Base-by-base conservation (phyloP, 2,329 filamentous ascomycete genomes). In the Chrysosphaeria jannelii region DNA sequence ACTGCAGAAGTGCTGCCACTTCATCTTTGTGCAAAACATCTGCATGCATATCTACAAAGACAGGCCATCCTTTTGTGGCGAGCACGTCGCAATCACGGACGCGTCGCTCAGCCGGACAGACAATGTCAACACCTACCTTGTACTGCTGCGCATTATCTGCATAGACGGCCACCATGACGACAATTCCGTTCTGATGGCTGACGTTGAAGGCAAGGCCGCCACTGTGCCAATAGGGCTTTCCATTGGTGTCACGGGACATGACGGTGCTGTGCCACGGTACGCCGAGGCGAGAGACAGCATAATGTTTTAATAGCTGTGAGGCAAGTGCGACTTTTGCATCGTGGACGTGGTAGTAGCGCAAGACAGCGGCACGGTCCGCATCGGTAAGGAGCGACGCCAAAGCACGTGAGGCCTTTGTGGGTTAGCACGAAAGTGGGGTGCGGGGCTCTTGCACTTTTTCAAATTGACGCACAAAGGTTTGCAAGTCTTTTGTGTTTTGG, bases 321-420 rank as follows among this genome's bases (percentile, higher is more conserved):
- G 46, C 67, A 20, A 81, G 51, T 23, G 58, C 57, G 54, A 78
- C 68, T 38, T 69, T 70, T 25, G 71, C 71, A 43, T 79, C 72
- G 36, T 57, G 50, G 33, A 67, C 47, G 39, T 66, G 60, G 44
- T 61, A 58, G 44, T 61, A 74, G 27, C 50, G 50, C 6, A 64
- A 49, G 15, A 66, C 55, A 9, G 44, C 42, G 24, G 51, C 39
- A 29, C 54, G 57, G 38, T 76, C 68, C 7, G 54, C 43, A 2
- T 43, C 33, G 2, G 47, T 41, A 23, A 67, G 47, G 14, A 66
- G 45, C 2, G 18, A 25, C 6, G 44, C 40, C 17, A 68, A 42
- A 12, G 54, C 52, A 21, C 50, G 44, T n/a, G 48, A 10, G 11
- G 31, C 31, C 31, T 33, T 10, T 8, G 5, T 3, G 10, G 5